Conservation (phyloP, 352 stramenopile species). For the Globisporangium viniferum region DNA sequence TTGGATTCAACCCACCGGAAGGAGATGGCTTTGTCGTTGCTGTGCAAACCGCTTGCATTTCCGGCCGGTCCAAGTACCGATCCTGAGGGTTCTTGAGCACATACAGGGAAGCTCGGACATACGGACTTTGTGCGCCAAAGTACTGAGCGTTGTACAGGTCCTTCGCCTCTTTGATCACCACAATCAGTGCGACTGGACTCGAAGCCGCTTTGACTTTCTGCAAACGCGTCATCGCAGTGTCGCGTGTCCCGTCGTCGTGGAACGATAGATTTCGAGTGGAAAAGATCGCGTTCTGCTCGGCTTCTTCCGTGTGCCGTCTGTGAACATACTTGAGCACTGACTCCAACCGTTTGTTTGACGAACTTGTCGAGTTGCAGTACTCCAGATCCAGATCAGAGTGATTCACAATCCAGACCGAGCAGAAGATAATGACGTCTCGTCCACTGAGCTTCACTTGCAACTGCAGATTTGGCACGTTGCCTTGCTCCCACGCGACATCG, state of each 20-base stretch:
- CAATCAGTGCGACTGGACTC: constrained; percentile 78
- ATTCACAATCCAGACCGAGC: constrained; percentile 88
- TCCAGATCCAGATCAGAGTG: constrained; percentile 82
- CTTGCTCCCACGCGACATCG: constrained; percentile 64
- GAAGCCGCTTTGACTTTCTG: constrained; percentile 76
- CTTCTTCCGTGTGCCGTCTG: constrained; percentile 32
- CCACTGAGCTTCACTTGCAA: constrained; percentile 80
- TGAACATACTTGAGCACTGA: constrained; percentile 77
- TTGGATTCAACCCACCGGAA: constrained; percentile 68
- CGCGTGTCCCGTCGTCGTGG: constrained; percentile 39
- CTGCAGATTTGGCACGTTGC: constrained; percentile 77
- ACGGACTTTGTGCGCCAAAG: constrained; percentile 83
- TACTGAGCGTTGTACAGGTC: constrained; percentile 86
- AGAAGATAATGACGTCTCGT: constrained; percentile 82
- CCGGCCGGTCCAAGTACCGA: constrained; percentile 66
- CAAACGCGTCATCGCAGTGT: constrained; percentile 53
- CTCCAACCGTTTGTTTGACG: constrained; percentile 67
- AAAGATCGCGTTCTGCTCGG: constrained; percentile 60
- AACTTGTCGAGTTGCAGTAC: constrained; percentile 82
- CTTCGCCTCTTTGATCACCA: constrained; percentile 74
- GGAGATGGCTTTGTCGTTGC: constrained; percentile 77
- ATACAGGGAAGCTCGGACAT: constrained; percentile 78
- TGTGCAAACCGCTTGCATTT: constrained; percentile 75
- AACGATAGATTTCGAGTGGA: constrained; percentile 63
- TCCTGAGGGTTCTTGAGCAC: constrained; percentile 82